Base-by-base conservation (phyloP, 2,329 filamentous ascomycete species). In the Trichoderma koningii region DNA sequence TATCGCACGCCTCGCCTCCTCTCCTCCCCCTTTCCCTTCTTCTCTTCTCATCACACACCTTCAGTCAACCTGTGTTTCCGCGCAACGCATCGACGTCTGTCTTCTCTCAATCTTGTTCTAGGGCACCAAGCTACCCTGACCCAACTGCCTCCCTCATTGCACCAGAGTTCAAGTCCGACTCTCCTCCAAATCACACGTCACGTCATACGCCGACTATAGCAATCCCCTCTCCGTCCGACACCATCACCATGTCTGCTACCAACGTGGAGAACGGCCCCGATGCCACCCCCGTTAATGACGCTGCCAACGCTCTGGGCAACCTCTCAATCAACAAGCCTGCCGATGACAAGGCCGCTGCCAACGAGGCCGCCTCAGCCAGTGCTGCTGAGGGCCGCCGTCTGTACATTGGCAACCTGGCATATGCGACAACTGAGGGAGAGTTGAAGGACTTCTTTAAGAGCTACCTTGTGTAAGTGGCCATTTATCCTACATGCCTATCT, bases 381-480 rank as follows among this genome's bases (percentile, higher is more conserved):
- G 95, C 95, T 81, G 93, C 94, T 82, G 95, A 99, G 87, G 94
- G 95, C 81, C 92, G 95, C 85, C 92, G 95, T 85, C 90, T 99
- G 76, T 99, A 99, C 85, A 98, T 99, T 85, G 95, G 95, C 86
- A 99, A 99, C 87, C 91, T 99, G 88, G 95, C 95, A 77, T 99
- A 99, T 82, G 93, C 94, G 89, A 98, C 95, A 89, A 97, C 93
- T 81, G 95, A 98, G 91, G 95, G 91, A 90, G 93, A 97, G 89
- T 92, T 99, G 87, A 97, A 96, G 87, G 91, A 95, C 76, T 99
- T 99, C 88, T 99, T 99, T 90, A 94, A 95, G 87, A 91, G 89
- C 82, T 98, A 97, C 87, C 90, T 95, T 85, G 92, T 99, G 95
- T 99, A 87, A 87, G 94, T 91, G 26, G 42, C 19, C 52, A 26